Evolutionary conservation across 1,284 basidiomycete genomes (phyloP), one percentile per base, ranked within the genome.

Genomic region (Rhodofomes roseus): DNA sequence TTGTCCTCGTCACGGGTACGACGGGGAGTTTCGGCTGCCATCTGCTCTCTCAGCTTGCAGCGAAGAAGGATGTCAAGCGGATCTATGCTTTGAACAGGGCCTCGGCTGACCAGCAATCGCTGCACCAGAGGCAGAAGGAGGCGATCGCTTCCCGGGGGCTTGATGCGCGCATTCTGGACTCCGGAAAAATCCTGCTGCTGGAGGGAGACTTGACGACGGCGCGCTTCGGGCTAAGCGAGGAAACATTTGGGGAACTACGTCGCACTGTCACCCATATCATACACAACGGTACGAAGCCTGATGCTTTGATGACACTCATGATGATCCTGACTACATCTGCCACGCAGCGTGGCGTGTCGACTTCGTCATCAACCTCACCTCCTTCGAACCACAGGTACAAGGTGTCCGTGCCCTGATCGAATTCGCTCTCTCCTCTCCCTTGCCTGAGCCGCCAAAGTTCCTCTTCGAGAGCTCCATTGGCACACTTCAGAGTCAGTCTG

Each of bases 261-360:
- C 48, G 20, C 11, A 64, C 69, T 16, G 57, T 71, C 2, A 69
- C 66, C 9, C 59, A 63, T 53, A 69, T 76, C 48, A 69, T 76
- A 60, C 74, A 75, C 57, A 70, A 69, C 46, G 74, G 22, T 23
- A 14, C 18, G 44, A 9, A 46, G 2, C 25, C 9, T 22, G 3
- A n/a, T 39, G 5, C 16, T 9, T 39, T 16, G 37, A 39, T 39
- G 37, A 5, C 39, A 18, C 11, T 7, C 9, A 20, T 43, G 20
- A 20, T 22, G 8, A 2, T 20, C 12, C 9, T 23, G 18, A 36
- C 20, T 27, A 9, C 4, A 5, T 3, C 16, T 31, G 72, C 67
- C 31, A 34, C 29, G 73, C 48, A 70, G 75, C 75, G 4, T 77
- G 74, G 73, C 65, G 60, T 1, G 69, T 77, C 23, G 68, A 77